Evolutionary conservation across 305 asterid species (phyloP).

Genomic region (Plantago coronopus): DNA sequence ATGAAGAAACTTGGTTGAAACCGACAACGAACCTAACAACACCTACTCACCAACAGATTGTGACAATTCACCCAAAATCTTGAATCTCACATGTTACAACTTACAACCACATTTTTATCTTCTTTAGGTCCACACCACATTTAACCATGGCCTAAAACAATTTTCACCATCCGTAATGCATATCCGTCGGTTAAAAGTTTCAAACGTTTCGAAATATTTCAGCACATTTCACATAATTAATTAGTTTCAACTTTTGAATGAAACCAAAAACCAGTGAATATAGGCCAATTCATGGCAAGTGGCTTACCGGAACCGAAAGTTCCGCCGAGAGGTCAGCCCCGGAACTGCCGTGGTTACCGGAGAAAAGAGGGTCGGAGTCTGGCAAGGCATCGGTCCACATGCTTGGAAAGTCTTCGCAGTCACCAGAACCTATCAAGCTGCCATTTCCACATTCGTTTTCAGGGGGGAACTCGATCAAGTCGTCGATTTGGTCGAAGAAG

Average conservation of each 20-base stretch:
- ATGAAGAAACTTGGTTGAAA: background rate
- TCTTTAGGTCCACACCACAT: too few species aligned
- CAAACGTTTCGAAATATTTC: background rate
- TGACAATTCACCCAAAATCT: background rate
- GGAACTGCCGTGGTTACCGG: conserved; percentile 32
- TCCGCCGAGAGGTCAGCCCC: conserved; percentile 66
- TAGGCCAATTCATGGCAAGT: background rate
- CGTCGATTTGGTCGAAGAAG: conserved; percentile 91
- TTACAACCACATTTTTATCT: too few species aligned
- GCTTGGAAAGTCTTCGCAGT: conserved; percentile 54
- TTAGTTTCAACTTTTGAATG: background rate
- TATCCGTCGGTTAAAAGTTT: background rate
- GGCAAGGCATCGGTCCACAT: conserved; percentile 65
- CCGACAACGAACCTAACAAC: conserved; percentile 3
- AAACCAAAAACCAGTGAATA: background rate
- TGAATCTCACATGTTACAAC: background rate
- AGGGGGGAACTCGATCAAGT: conserved; percentile 77
- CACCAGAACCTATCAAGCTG: conserved; percentile 42
- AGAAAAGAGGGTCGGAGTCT: conserved; percentile 45
- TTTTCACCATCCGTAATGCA: background rate
- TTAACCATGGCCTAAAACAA: too few species aligned
- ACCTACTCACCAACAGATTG: conserved; percentile 2
- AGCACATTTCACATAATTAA: background rate
- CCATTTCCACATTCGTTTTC: conserved; percentile 51
- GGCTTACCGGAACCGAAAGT: conserved; percentile 86